Evolutionary conservation across 2,329 filamentous ascomycete genomes (phyloP).

Genomic region (Colletotrichum navitas): DNA sequence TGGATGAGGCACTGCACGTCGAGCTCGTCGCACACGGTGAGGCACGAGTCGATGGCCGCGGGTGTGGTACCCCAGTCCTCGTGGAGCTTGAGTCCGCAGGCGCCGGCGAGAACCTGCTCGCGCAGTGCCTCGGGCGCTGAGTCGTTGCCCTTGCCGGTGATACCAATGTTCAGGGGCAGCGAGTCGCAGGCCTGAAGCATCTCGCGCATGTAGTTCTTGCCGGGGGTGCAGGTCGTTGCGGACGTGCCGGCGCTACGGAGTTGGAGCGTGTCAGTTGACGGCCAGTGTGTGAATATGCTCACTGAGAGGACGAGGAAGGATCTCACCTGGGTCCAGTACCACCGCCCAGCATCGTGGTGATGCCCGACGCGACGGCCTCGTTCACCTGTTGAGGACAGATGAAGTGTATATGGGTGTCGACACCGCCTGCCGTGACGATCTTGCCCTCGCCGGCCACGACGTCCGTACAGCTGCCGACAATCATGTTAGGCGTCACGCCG

Average conservation of each 20-base stretch:
- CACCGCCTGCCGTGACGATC: constrained; percentile 90
- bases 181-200: constrained; percentile 91
- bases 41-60: constrained; percentile 89
- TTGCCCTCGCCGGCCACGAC: constrained; percentile 91
- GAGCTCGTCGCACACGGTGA: constrained; percentile 87
- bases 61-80: constrained; percentile 97
- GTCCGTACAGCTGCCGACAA: constrained; percentile 90
- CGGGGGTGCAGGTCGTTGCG: constrained; percentile 94
- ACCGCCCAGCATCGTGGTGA: constrained; percentile 92
- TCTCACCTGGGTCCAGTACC: constrained; percentile 87
- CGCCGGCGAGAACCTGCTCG: constrained; percentile 86
- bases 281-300: not conserved
- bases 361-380: constrained; percentile 85
- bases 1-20: constrained; percentile 96
- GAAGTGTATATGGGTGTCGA: constrained; percentile 93
- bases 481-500: constrained; percentile 80
- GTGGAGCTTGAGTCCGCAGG: constrained; percentile 91
- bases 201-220: constrained; percentile 82
- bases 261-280: constrained; percentile 44
- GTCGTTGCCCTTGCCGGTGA: constrained; percentile 96
- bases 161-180: constrained; percentile 87
- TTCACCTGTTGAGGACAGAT: constrained; percentile 94
- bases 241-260: constrained; percentile 80
- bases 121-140: constrained; percentile 76
- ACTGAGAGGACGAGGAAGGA: not conserved